Evolutionary conservation across 148 eudicot species (phyloP), one percentile per base, ranked within the genome.

Genomic region (Rhododendron mucronatum): DNA sequence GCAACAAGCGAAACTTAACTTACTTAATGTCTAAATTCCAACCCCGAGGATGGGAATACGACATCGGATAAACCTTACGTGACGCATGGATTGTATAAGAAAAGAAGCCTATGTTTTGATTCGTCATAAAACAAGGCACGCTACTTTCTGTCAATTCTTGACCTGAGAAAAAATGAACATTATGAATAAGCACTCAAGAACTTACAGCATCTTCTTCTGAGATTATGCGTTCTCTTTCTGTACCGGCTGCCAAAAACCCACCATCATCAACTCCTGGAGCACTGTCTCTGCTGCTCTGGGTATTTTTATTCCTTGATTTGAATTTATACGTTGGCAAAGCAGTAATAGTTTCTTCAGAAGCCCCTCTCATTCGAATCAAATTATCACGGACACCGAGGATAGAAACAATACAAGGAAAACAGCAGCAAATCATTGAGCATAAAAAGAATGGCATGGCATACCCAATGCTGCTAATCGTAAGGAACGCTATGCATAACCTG

Each of bases 141-240:
- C 20, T 51, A 73, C 28, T 50, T 15, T 41, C 33, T 84, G 28
- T 74, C 20, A 73, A 20, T 73, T 33, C 45, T 76, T 50, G 47
- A 48, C 73, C 23, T 15, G 16, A 63, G 45, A 55, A 5, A 44
- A 4, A 26, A 12, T 61, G 16, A 67, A 86, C 28, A 51, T 47
- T 51, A 35, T 53, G 28, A 76, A 10, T 23, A 78, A 59, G 41
- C 85, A 44, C 33, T 28, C 78, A 8, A 82, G 53, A 59, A 91
- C 95, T 91, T 87, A 94, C 96, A 88, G 95, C 95, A 89, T 94
- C 96, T 91, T 94, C 95, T 57, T 94, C 93, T 65, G 94, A 93
- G 87, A 94, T 90, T 82, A 84, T 65, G 63, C 92, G 93, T 85
- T 94, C 97, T 63, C 89, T 93, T 81, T 93, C 97, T 23, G 97